Evolutionary conservation across 2,329 filamentous ascomycete genomes (phyloP).

Genomic region (Chaetomium globosum): DNA sequence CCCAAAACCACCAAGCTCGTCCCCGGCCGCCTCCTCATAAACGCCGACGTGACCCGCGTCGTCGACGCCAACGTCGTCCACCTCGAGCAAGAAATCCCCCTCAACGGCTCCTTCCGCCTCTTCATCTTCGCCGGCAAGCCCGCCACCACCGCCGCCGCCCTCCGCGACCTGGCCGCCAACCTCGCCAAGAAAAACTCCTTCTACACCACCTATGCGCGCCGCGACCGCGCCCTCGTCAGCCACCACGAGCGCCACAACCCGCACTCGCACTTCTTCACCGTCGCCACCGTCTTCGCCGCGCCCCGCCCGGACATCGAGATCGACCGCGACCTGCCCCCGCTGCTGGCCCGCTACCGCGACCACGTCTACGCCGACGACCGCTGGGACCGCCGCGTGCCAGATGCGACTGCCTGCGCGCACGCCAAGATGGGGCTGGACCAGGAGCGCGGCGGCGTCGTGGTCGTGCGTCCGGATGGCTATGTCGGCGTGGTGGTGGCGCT

Average conservation of each 20-base stretch:
- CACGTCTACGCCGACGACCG: constrained; percentile 87
- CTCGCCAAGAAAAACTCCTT: constrained; percentile 71
- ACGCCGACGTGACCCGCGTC: constrained; percentile 80
- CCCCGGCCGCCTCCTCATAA: constrained; percentile 74
- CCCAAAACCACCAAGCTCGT: constrained; percentile 66
- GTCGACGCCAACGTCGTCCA: constrained; percentile 88
- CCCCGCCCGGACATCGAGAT: constrained; percentile 73
- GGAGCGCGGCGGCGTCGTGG: constrained; percentile 74
- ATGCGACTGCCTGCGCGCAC: constrained; percentile 74
- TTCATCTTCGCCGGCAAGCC: constrained; percentile 81
- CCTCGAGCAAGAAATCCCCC: constrained; percentile 83
- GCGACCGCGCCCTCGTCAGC: constrained; percentile 64
- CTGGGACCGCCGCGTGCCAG: constrained; percentile 69
- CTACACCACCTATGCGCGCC: constrained; percentile 65
- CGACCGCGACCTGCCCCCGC: constrained; percentile 65
- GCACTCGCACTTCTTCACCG: constrained; percentile 78
- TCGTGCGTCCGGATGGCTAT: constrained; percentile 86
- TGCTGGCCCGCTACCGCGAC: constrained; percentile 75
- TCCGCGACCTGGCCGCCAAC: constrained; percentile 69
- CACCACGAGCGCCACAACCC: constrained; percentile 84
- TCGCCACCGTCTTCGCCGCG: constrained; percentile 74
- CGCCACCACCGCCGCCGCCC: constrained; percentile 59
- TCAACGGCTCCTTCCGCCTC: constrained; percentile 85
- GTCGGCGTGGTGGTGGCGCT: constrained; percentile 75
- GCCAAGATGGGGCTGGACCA: constrained; percentile 81